Evolutionary conservation across 495 filamentous ascomycete species (phyloP), one percentile per base, ranked within the genome.

Genomic region (Penicillium verhagenii): DNA sequence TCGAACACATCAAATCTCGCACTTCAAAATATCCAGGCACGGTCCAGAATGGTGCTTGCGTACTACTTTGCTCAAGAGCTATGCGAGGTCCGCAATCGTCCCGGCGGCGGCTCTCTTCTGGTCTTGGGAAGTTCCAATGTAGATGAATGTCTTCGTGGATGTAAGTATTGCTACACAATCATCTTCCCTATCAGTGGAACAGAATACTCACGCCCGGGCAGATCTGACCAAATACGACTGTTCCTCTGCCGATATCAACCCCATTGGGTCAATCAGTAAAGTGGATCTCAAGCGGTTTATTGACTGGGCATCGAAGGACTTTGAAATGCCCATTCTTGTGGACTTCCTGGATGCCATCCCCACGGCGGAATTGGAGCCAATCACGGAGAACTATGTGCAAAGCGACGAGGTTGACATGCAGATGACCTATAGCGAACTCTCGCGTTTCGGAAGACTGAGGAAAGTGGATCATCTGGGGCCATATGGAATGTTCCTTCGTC

Each of bases 161-260:
- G 52, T 55, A 20, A 55, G 52, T 55, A 16, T 49, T 1, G 10
- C 24, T 6, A 8, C 42, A 47, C 21, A 18, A 7, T 16, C 2
- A 6, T 2, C 6, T 39, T 43, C 11, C 1, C 29, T 9, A 23
- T n/a, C 8, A 5, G 10, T 23, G 23, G 2, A 11, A 26, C 6
- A 49, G 1, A 1, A 33, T 7, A 25, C 29, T 55, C 23, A 48
- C 18, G 7, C 18, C 10, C 3, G 9, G 14, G 18, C 25, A 55
- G 52, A 55, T 37, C 26, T 55, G 23, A 55, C 52, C 0, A 55
- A 55, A 35, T 55, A 55, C 26, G 52, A 55, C 37, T 55, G 52
- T 54, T 55, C 52, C 3, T 55, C 52, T 4, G 52, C 52, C 8
- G 52, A 55, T 24, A 55, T 55, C 52, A 55, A 55, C 25, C 52